These are phyloP conservation scores for Candida nonsorbophila DNA, from an alignment of 805 yeast genomes.

Conservation along the genomic window DNA sequence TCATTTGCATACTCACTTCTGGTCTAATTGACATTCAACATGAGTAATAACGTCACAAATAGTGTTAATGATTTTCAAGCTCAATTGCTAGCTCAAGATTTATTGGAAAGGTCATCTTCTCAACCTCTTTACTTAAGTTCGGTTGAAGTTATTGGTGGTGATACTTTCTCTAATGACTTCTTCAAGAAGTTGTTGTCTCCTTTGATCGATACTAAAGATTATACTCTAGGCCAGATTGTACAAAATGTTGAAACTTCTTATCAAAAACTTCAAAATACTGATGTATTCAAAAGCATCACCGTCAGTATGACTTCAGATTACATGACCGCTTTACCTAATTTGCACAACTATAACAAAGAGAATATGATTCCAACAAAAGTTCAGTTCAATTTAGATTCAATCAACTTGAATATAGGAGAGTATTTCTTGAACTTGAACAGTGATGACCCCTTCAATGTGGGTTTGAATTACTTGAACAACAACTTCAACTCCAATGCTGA, in stretches of 20 bases:
- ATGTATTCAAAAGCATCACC: conserved; percentile 37
- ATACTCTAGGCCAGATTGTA: conserved; percentile 39
- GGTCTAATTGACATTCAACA: too few relatives aligned
- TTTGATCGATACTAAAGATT: conserved; percentile 33
- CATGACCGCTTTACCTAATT: conserved; percentile 16
- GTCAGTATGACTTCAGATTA: conserved; percentile 40
- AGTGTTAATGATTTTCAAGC: conserved; percentile 5
- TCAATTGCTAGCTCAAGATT: conserved; percentile 21
- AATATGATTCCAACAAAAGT: conserved; percentile 43
- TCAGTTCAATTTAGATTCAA: conserved; percentile 32
- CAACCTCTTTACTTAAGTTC: conserved; percentile 31
- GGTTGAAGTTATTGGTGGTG: conserved; percentile 39
- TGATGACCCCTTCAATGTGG: conserved; percentile 32
- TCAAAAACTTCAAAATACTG: conserved; percentile 35
- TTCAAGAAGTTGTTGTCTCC: conserved; percentile 43
- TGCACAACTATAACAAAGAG: conserved; percentile 26
- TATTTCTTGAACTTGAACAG: conserved; percentile 30
- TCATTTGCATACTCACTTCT: too few relatives aligned
- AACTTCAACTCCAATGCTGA: conserved; percentile 46
- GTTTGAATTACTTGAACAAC: conserved; percentile 35
- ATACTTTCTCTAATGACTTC: conserved; percentile 39
- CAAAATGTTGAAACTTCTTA: conserved; percentile 24
- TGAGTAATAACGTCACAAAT: neutral
- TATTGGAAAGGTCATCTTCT: conserved; percentile 22
- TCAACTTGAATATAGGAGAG: conserved; percentile 30